Evolutionary conservation across 2,329 filamentous ascomycete genomes (phyloP), one percentile per base, ranked within the genome.

Genomic region (Penicillium sp.): DNA sequence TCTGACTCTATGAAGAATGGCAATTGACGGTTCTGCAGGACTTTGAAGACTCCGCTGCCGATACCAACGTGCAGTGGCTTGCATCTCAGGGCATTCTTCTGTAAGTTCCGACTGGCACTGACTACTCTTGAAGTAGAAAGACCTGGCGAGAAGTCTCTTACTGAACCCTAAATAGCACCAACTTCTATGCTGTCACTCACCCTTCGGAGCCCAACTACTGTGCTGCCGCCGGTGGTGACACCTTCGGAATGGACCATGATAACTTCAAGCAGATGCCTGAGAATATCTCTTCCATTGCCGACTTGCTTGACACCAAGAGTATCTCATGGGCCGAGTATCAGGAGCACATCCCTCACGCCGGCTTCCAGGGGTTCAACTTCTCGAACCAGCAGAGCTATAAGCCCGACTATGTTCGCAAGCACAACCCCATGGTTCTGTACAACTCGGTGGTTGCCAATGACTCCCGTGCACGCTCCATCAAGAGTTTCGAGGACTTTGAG

Each of bases 351-450:
- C 90, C 90, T 2, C 91, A 86, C 73, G 79, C 84, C 2, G 90
- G 90, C 11, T 93, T 85, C 73, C 81, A 90, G 70, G 89, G 89
- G 22, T 71, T 72, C 34, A 77, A 75, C 0, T 90, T 78, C 69
- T 79, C 84, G 55, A 91, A 91, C 72, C 84, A 85, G 60, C 58
- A 83, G 58, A 89, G 81, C 2, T 81, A 83, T 27, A 80, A 81
- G 40, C 88, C 90, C 63, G 86, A 88, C 75, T 94, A 94, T 69
- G 89, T 93, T 1, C 86, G 91, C 68, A 94, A 94, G 76, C 90
- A 94, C 76, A 92, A 93, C 51, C 73, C 74, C 79, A 81, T 44
- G 75, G 77, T 92, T 53, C 78, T 88, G 49, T 90, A 84, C 71
- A 81, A 91, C 69, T 84, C 82, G 16, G 80, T 89, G 36, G 81